A percentile compares a stretch with the other conserved stretches of the same genome.
Conservation (phyloP, 2,329 filamentous ascomycete species). For the Exophiala viscosa region DNA sequence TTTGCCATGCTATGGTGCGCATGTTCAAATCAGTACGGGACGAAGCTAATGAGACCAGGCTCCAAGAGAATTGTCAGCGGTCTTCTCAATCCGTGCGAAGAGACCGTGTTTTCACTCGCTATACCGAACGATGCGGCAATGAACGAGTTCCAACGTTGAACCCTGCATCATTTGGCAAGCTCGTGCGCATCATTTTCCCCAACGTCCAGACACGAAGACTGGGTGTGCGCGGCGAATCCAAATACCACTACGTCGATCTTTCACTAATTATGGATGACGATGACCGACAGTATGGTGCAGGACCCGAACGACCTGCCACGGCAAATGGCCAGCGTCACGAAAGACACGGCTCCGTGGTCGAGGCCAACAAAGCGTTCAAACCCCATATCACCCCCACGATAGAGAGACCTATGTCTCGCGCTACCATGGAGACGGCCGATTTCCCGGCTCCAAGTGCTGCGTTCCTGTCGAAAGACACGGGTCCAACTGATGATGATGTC, state of each 20-base stretch:
- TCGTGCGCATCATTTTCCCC: conserved; percentile 93
- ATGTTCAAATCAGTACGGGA: not conserved
- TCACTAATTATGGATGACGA: conserved; percentile 35
- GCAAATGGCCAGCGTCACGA: conserved; percentile 19
- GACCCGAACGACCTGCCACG: conserved; percentile 21
- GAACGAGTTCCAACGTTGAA: conserved; percentile 94
- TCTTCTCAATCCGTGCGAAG: conserved; percentile 70
- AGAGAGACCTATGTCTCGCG: conserved; percentile 22
- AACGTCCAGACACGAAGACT: conserved; percentile 88
- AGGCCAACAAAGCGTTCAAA: conserved; percentile 15
- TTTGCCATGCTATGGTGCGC: conserved; percentile 52
- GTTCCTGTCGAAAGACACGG: conserved; percentile 14
- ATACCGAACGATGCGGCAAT: conserved; percentile 86
- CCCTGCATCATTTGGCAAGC: conserved; percentile 94
- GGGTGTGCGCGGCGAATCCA: conserved; percentile 92
- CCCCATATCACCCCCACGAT: conserved; percentile 18
- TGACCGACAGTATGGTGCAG: conserved; percentile 18
- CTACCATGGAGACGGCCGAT: conserved; percentile 32
- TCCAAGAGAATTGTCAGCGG: conserved; percentile 47
- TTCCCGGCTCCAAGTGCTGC: conserved; percentile 31
- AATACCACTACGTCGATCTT: conserved; percentile 78
- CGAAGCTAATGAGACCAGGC: conserved; percentile 32
- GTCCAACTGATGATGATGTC: not conserved
- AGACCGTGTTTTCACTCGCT: conserved; percentile 91
- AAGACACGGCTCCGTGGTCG: conserved; percentile 18